Evolutionary conservation across 2,329 filamentous ascomycete genomes (phyloP), one percentile per base, ranked within the genome.

Genomic region (Trichophyton mentagrophytes): DNA sequence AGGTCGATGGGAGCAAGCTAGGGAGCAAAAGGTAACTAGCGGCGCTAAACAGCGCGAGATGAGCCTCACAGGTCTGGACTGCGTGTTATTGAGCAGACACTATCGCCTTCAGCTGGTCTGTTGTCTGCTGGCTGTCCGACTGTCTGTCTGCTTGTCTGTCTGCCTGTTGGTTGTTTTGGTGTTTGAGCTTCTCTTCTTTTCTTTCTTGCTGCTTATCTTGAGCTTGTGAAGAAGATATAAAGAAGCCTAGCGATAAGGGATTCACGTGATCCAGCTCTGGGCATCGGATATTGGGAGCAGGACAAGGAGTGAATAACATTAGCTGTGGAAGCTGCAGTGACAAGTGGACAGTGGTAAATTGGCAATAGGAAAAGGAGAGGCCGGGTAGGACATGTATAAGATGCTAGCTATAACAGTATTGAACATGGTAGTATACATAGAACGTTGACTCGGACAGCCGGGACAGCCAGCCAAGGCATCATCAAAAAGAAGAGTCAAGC

Each of bases 211-310:
- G 17, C 46, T 22, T 51, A 33, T 55, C 27, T 38, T 3, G 33
- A 55, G 51, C 51, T 51, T 51, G 46, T 51, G 46, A 51, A 51
- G 46, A 51, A 51, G 46, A 51, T 51, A 51, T 27, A 27, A 7
- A 51, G 46, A 30, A 55, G 51, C 51, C 51, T 55, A 15, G 22
- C 47, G 51, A 55, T 55, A 55, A 55, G 51, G 11, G 51, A 2
- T 55, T 27, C 51, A 55, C 51, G 51, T 55, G 51, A 55, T 11
- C 11, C 22, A 33, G 49, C 27, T 30, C 8, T 30, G n/a, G n/a
- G n/a, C 27, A 30, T 30, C 27, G 27, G 27, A 30, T 30, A 30
- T 30, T 30, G 27, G 27, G 27, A 30, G 27, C 27, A n/a, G 5
- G 22, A 30, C 22, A 27, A 36, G 8, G 11, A 7, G 33, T 38